Conservation (phyloP, 2,329 filamentous ascomycete species). For the Penicillium sp. region DNA sequence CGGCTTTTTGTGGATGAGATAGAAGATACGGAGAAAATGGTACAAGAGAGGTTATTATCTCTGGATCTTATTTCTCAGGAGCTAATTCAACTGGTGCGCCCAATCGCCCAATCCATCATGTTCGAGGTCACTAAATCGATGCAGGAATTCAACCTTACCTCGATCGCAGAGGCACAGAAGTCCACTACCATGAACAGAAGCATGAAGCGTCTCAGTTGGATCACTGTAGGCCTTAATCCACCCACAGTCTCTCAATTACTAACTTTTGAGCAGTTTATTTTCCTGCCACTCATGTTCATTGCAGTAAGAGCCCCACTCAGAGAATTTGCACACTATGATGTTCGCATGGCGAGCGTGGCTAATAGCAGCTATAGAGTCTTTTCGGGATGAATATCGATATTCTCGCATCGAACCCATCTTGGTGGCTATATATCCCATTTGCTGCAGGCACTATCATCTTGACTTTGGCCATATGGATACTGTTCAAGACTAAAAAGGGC, state of each 20-base stretch:
- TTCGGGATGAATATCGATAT: conserved; percentile 1
- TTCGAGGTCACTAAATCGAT: neutral
- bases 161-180: conserved; percentile 1
- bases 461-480: neutral
- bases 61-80: neutral
- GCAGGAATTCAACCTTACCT: conserved; percentile 3
- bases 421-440: conserved; percentile 1
- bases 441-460: neutral
- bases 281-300: neutral
- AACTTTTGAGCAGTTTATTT: neutral
- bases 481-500: neutral
- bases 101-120: neutral
- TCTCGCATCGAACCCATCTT: neutral
- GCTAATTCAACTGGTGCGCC: neutral
- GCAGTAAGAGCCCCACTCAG: neutral
- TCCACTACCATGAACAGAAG: conserved; percentile 1
- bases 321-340: neutral
- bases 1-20: neutral
- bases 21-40: neutral
- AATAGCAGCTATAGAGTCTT: neutral
- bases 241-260: neutral
- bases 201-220: conserved; percentile 4
- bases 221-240: neutral
- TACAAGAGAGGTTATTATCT: neutral
- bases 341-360: neutral